Evolutionary conservation across 495 filamentous ascomycete genomes (phyloP), one percentile per base, ranked within the genome.

Genomic region (Penicillium macrosclerotiorum): DNA sequence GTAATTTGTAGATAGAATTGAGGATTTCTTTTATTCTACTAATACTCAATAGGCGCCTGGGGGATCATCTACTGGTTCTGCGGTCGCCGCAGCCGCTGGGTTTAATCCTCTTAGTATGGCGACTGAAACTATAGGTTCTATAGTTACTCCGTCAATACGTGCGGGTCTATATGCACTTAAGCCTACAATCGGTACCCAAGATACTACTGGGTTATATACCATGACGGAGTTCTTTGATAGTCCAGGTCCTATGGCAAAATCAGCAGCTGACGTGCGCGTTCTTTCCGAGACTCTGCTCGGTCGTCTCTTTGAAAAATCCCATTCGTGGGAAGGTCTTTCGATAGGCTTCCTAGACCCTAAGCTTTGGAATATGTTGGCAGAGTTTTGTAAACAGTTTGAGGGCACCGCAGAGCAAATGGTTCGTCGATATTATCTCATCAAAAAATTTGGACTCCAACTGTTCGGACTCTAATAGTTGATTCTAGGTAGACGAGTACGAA

Each of bases 21-120:
- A 32, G 22, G 17, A 19, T 25, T 5, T 8, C 45, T 4, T 34
- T 22, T 19, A 35, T 30, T 45, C 30, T 31, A 26, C 43, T 37
- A 39, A 57, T 9, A 27, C 29, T 33, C 13, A 19, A 5, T 25
- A 65, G 58, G 54, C 53, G 26, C 68, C 72, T 8, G 62, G 63
- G n/a, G 74, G 71, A 5, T 74, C 73, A 18, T 75, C 72, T 3
- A 62, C 72, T 7, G 74, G 72, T 14, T 73, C 67, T 39, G 74
- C 65, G 2, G 68, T 75, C 4, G 64, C 54, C 9, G 59, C 66
- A 14, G 63, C 69, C 1, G 65, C 71, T 13, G 72, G 71, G 5
- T 71, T 69, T 37, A 52, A 59, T 9, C 59, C 70, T 2, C 49
- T 73, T 33, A 39, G 68, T 2, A 39, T 77, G 3, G 73, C 71